A percentile compares a stretch with the other conserved stretches of the same genome.
Conservation (phyloP, 2,329 filamentous ascomycete species). For the Colletotrichum navitas region DNA sequence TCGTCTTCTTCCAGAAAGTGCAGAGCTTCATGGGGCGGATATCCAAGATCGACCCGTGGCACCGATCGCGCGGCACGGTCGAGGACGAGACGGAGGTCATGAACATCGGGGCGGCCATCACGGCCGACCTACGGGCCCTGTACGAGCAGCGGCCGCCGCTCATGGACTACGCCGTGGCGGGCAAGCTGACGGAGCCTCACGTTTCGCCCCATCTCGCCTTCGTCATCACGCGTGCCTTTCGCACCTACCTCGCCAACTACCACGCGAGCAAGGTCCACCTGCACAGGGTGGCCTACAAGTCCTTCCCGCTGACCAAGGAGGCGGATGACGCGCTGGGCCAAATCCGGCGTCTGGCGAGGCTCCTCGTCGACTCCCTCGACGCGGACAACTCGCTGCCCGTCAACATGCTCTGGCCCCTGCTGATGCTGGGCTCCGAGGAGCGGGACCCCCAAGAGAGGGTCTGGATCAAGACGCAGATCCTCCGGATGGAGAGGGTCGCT, state of each 20-base stretch:
- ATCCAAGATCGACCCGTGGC: conserved; percentile 68
- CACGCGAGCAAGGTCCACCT: conserved; percentile 68
- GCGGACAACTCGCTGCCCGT: conserved; percentile 62
- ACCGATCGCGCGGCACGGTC: conserved; percentile 66
- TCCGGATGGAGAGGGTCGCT: conserved; percentile 60
- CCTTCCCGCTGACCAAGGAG: conserved; percentile 64
- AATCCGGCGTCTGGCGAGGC: conserved; percentile 60
- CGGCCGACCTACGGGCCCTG: conserved; percentile 62
- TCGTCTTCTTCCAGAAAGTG: conserved; percentile 69
- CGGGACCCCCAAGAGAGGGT: conserved; percentile 60
- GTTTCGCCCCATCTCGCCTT: conserved; percentile 62
- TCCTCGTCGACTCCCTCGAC: conserved; percentile 58
- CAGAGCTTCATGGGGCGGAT: conserved; percentile 70
- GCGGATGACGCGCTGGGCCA: conserved; percentile 61
- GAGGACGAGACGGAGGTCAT: conserved; percentile 71
- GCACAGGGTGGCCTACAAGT: conserved; percentile 68
- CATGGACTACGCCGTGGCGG: conserved; percentile 68
- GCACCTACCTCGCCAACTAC: conserved; percentile 69
- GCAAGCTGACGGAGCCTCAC: conserved; percentile 61
- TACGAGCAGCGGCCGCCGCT: conserved; percentile 64
- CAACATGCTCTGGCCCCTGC: conserved; percentile 68
- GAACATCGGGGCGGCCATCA: conserved; percentile 64
- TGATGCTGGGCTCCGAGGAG: conserved; percentile 69
- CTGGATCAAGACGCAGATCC: conserved; percentile 65
- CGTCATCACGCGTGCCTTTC: conserved; percentile 65